These are phyloP conservation scores for Psidium friedrichsthalianum DNA, from an alignment of 345 rosid genomes.

Conservation along the genomic window DNA sequence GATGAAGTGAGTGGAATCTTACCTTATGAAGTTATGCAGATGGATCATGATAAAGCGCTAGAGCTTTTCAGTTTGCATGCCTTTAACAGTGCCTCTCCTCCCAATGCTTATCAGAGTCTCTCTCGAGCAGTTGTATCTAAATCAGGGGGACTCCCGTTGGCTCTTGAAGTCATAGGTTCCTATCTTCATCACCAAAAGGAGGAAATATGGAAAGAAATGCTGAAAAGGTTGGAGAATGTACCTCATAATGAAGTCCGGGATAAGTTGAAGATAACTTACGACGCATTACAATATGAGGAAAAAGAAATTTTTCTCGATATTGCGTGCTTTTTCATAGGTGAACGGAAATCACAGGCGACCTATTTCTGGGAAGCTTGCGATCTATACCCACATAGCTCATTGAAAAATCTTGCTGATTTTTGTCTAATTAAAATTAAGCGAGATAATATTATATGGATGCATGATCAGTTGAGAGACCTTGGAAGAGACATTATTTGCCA, in stretches of 20 bases:
- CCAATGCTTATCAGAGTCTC: not conserved
- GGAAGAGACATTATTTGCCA: not conserved
- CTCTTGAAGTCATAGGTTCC: not conserved
- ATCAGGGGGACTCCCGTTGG: not conserved
- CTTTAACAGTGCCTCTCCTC: not conserved
- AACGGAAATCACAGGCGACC: too few species aligned
- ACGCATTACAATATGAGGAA: too few species aligned
- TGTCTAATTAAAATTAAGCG: too few species aligned
- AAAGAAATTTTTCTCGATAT: too few species aligned
- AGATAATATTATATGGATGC: not conserved
- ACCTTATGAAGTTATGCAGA: not conserved
- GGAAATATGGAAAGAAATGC: too few species aligned
- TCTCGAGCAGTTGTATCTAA: not conserved
- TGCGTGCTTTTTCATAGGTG: too few species aligned
- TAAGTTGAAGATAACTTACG: too few species aligned
- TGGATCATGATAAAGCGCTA: rapidly evolving
- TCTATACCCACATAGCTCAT: too few species aligned
- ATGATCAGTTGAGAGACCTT: not conserved
- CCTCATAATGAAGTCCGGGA: too few species aligned
- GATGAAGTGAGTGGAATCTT: not conserved
- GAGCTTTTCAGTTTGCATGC: not conserved
- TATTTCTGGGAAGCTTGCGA: too few species aligned
- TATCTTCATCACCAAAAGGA: not conserved
- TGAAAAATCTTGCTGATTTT: too few species aligned
- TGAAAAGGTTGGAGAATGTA: too few species aligned